Evolutionary conservation across 257 asterid genomes (phyloP).

Genomic region (Linderniella brevidens): DNA sequence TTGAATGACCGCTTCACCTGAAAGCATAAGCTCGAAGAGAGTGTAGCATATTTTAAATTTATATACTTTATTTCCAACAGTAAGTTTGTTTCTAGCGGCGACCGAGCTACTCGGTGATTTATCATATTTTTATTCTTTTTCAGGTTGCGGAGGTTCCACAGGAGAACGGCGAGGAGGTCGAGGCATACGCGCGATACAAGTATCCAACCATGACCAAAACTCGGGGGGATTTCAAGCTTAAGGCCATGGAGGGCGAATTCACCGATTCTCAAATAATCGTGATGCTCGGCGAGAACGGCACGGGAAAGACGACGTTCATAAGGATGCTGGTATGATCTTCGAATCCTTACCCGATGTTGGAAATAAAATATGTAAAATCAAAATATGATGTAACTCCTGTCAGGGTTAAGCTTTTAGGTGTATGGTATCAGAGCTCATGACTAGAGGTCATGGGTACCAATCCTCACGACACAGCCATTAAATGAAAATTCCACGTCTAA

Average conservation of each 20-base stretch:
- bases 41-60: too few relatives aligned
- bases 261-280: conserved; percentile 99
- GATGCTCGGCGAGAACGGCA: conserved; percentile 99
- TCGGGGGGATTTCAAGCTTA: conserved; percentile 86
- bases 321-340: conserved; percentile 68
- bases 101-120: neutral
- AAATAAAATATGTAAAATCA: too few relatives aligned
- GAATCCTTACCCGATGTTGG: conserved; percentile 2
- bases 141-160: conserved; percentile 96
- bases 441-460: too few relatives aligned
- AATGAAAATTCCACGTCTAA: too few relatives aligned
- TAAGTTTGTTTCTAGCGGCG: neutral
- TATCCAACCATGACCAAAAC: conserved; percentile 89
- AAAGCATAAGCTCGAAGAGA: too few relatives aligned
- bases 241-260: conserved; percentile 91
- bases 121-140: conserved; percentile 6
- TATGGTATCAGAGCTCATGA: too few relatives aligned
- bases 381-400: conserved; percentile 1
- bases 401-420: too few relatives aligned
- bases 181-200: conserved; percentile 71
- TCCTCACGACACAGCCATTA: too few relatives aligned
- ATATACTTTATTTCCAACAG: too few relatives aligned
- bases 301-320: conserved; percentile 95
- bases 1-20: too few relatives aligned
- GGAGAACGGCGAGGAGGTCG: conserved; percentile 83